Evolutionary conservation across 164 flowering plant genomes (phyloP).

Genomic region (Tetracentron sinense): DNA sequence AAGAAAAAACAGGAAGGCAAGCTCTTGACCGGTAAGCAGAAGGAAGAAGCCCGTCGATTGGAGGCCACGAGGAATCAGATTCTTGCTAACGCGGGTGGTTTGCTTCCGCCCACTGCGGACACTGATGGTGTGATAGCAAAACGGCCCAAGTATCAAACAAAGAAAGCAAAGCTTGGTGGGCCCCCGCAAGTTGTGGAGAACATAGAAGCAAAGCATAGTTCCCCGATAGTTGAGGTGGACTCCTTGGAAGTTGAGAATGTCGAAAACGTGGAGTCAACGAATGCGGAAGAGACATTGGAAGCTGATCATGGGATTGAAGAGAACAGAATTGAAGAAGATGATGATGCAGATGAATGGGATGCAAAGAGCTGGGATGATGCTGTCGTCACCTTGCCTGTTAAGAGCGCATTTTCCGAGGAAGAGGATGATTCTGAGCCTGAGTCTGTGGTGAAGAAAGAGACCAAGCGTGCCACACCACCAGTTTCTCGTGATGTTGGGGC

Average conservation of each 20-base stretch:
- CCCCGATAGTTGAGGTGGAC: slow-evolving; percentile 24
- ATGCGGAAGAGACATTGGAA: slow-evolving; percentile 40
- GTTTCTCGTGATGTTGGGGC: slow-evolving; percentile 23
- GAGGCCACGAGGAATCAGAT: slow-evolving; percentile 85
- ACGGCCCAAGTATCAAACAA: slow-evolving; percentile 67
- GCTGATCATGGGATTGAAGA: slow-evolving; percentile 33
- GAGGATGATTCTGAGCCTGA: slow-evolving; percentile 64
- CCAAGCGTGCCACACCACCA: slow-evolving; percentile 26
- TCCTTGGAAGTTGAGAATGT: slow-evolving; percentile 41
- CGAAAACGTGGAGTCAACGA: slow-evolving; percentile 36
- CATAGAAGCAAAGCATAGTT: slow-evolving; percentile 31
- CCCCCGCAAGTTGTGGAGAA: slow-evolving; percentile 32
- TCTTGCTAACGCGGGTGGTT: slow-evolving; percentile 48
- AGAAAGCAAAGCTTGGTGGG: slow-evolving; percentile 66
- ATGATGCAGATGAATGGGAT: slow-evolving; percentile 89
- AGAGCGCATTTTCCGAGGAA: slow-evolving; percentile 83
- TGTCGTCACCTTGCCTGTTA: slow-evolving; percentile 48
- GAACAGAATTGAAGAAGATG: slow-evolving; percentile 56
- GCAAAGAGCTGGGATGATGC: slow-evolving; percentile 99
- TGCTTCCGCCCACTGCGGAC: slow-evolving; percentile 39
- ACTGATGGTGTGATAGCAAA: slow-evolving; percentile 38
- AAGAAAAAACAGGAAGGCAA: slow-evolving; percentile 84
- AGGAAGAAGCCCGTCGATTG: slow-evolving; percentile 76
- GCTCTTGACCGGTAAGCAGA: slow-evolving; percentile 81
- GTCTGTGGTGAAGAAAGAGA: slow-evolving; percentile 47